Conservation (phyloP, 768 basidiomycete species). For the Boletus fagicola region DNA sequence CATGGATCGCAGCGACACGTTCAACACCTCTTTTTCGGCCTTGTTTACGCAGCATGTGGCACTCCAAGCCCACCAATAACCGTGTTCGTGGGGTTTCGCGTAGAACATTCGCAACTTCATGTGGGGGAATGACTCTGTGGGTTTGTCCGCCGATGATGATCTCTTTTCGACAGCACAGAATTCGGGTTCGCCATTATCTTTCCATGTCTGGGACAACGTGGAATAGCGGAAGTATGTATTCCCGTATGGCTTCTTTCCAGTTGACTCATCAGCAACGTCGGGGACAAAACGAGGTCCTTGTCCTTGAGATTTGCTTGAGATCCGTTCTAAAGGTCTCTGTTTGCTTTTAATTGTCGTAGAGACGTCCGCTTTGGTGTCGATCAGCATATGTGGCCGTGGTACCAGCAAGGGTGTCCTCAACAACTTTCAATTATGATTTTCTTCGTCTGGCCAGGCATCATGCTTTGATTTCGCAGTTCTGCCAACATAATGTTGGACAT, state of each 20-base stretch:
- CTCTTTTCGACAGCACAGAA: background rate
- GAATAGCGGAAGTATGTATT: constrained; percentile 21
- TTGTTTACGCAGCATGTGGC: constrained; percentile 31
- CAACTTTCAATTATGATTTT: background rate
- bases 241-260: background rate
- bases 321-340: constrained; percentile 4
- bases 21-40: constrained; percentile 10
- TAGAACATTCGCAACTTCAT: constrained; percentile 17
- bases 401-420: background rate
- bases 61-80: constrained; percentile 24
- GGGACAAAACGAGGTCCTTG: constrained; percentile 15
- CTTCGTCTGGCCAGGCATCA: background rate
- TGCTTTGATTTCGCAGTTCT: constrained; percentile 13
- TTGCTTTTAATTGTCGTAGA: constrained; percentile 14
- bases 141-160: constrained; percentile 5
- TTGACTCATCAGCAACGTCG: background rate
- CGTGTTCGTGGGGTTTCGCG: constrained; percentile 1
- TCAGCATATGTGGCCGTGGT: constrained; percentile 10
- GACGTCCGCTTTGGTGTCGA: constrained; percentile 17
- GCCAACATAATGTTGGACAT: too few species aligned
- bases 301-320: constrained; percentile 11
- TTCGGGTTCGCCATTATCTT: constrained; percentile 8
- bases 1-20: constrained; percentile 25
- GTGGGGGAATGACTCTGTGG: background rate
- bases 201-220: constrained; percentile 24